A percentile compares a stretch with the other conserved stretches of the same genome.
Evolutionary conservation across 2,329 filamentous ascomycete genomes (phyloP).

Genomic region (Talaromyces sp.): DNA sequence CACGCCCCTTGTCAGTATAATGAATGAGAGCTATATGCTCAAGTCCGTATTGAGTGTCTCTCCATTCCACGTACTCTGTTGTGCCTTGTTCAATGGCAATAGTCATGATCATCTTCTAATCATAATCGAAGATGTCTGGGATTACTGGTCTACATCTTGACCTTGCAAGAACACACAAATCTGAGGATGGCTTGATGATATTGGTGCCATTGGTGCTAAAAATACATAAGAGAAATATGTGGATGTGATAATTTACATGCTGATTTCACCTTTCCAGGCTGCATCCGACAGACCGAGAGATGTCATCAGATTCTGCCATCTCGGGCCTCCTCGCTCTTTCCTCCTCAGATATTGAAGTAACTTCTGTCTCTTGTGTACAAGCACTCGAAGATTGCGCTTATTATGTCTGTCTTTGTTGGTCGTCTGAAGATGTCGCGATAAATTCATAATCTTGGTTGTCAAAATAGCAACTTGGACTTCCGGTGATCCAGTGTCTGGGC

Average conservation of each 20-base stretch:
- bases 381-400: conserved; percentile 79
- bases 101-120: neutral
- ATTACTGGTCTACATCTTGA: neutral
- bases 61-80: neutral
- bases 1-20: neutral
- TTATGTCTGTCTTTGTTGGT: conserved; percentile 88
- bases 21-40: neutral
- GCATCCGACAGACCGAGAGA: conserved; percentile 82
- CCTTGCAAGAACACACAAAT: neutral
- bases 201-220: neutral
- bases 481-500: conserved; percentile 87
- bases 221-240: conserved; percentile 7
- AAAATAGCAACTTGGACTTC: conserved; percentile 98
- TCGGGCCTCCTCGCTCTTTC: conserved; percentile 84
- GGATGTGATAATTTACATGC: conserved; percentile 50
- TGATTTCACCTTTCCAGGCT: conserved; percentile 88
- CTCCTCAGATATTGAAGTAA: conserved; percentile 78
- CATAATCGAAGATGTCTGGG: too few relatives aligned
- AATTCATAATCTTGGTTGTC: conserved; percentile 83
- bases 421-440: conserved; percentile 68
- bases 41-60: neutral
- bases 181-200: neutral
- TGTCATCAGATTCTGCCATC: conserved; percentile 83
- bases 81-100: neutral
- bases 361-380: conserved; percentile 88